Evolutionary conservation across 306 rosid species (phyloP).

Genomic region (Cicer arietinum): DNA sequence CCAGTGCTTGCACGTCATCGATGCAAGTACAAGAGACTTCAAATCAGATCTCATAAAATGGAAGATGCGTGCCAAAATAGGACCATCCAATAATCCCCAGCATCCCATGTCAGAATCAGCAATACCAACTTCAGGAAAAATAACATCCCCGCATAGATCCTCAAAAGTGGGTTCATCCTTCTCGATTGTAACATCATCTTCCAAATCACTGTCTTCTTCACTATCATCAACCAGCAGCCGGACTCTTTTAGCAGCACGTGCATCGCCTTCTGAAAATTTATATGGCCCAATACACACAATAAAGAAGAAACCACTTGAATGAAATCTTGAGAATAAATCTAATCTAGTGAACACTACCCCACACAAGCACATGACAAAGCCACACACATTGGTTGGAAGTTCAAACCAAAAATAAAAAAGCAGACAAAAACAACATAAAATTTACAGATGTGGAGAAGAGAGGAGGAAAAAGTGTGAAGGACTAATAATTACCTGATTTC

Average conservation of each 20-base stretch:
- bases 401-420: background rate
- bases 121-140: constrained; percentile 55
- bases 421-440: background rate
- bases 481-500: constrained; percentile 73
- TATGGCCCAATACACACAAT: constrained; percentile 43
- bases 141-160: constrained; percentile 70
- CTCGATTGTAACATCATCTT: constrained; percentile 54
- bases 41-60: constrained; percentile 81
- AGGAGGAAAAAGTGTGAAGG: background rate
- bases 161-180: constrained; percentile 72
- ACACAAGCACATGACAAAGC: constrained; percentile 6
- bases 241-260: constrained; percentile 76
- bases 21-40: constrained; percentile 76
- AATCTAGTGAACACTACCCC: background rate
- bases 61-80: constrained; percentile 73
- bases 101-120: constrained; percentile 56
- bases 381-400: constrained; percentile 32
- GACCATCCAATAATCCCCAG: constrained; percentile 85
- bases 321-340: constrained; percentile 3
- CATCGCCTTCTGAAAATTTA: constrained; percentile 69
- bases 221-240: constrained; percentile 70
- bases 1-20: constrained; percentile 94
- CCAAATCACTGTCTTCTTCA: constrained; percentile 74
- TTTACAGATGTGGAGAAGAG: background rate
- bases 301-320: constrained; percentile 15